Evolutionary conservation across 345 rosid species (phyloP).

Genomic region (Citrus cavaleriei): DNA sequence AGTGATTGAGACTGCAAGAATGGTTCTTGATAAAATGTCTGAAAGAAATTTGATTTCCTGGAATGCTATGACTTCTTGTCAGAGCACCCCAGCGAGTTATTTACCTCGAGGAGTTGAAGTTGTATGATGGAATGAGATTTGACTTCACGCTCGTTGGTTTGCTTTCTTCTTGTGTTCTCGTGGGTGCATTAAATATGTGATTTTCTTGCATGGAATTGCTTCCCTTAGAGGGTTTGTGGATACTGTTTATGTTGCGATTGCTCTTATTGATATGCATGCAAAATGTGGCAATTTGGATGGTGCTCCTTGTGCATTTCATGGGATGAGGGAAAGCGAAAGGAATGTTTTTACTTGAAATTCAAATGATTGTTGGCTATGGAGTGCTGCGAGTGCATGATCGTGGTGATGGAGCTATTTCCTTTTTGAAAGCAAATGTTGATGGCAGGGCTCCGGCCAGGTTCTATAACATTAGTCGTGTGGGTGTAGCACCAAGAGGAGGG

Average conservation of each 20-base stretch:
- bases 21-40: too few relatives aligned
- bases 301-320: slow-evolving; percentile 33
- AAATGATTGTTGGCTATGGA: slow-evolving; percentile 43
- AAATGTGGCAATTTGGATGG: slow-evolving; percentile 52
- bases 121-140: slow-evolving; percentile 34
- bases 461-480: too few relatives aligned
- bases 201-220: slow-evolving; percentile 40
- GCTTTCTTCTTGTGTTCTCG: slow-evolving; percentile 55
- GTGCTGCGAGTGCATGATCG: too few relatives aligned
- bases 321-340: slow-evolving; percentile 35
- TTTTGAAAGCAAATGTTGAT: too few relatives aligned
- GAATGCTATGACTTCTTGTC: too few relatives aligned
- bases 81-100: too few relatives aligned
- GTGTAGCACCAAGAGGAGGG: too few relatives aligned
- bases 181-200: slow-evolving; percentile 49
- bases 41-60: too few relatives aligned
- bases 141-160: slow-evolving; percentile 56
- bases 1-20: too few relatives aligned
- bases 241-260: slow-evolving; percentile 45
- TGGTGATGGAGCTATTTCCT: too few relatives aligned
- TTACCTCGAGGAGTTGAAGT: slow-evolving; percentile 30
- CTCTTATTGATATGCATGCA: slow-evolving; percentile 63
- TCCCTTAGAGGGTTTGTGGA: slow-evolving; percentile 18
- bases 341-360: slow-evolving; percentile 45
- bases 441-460: too few relatives aligned